phyloP scores from a whole-genome alignment of 2,329 filamentous ascomycete genomes.

The Thermothelomyces thermophilus region DNA sequence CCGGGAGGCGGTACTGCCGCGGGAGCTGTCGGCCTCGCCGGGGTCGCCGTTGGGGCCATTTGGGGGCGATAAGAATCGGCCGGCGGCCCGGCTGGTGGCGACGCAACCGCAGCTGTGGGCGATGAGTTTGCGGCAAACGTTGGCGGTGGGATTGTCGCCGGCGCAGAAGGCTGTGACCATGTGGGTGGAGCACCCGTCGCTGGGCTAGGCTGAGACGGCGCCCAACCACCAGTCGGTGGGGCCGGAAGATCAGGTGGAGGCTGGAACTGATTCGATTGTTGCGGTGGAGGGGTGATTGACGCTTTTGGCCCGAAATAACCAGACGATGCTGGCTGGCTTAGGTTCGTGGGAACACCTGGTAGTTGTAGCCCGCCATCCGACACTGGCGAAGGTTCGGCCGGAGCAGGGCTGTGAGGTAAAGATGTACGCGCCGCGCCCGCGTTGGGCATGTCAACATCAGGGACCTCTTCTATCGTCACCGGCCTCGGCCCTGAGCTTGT shows the following conservation, averaged over 20 bases:
- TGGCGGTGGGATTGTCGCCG: conserved; percentile 22
- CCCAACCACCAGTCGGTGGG: conserved; percentile 17
- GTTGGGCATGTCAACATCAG: conserved; percentile 36
- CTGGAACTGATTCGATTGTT: conserved; percentile 25
- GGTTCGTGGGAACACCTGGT: conserved; percentile 26
- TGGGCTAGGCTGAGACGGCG: conserved; percentile 23
- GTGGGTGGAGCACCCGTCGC: conserved; percentile 16
- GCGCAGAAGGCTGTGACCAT: conserved; percentile 22
- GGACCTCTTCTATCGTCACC: conserved; percentile 47
- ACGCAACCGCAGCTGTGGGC: conserved; percentile 27
- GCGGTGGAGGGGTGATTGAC: conserved; percentile 27
- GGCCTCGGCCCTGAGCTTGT: conserved; percentile 25
- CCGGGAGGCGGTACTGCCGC: conserved; percentile 21
- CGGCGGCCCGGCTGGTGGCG: conserved; percentile 25
- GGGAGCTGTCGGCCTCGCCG: conserved; percentile 17
- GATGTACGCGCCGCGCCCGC: conserved; percentile 30
- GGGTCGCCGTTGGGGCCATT: conserved; percentile 20
- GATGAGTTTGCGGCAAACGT: conserved; percentile 25
- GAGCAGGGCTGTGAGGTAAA: conserved; percentile 33
- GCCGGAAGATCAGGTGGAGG: conserved; percentile 27
- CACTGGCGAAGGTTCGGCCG: conserved; percentile 28
- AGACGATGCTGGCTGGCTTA: conserved; percentile 16
- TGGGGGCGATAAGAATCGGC: conserved; percentile 19
- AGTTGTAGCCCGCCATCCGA: conserved; percentile 25
- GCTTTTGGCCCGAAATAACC: conserved; percentile 25